These are phyloP conservation scores for Phellinidium pouzarii DNA, from an alignment of 1,284 basidiomycete genomes.

Conservation along the genomic window DNA sequence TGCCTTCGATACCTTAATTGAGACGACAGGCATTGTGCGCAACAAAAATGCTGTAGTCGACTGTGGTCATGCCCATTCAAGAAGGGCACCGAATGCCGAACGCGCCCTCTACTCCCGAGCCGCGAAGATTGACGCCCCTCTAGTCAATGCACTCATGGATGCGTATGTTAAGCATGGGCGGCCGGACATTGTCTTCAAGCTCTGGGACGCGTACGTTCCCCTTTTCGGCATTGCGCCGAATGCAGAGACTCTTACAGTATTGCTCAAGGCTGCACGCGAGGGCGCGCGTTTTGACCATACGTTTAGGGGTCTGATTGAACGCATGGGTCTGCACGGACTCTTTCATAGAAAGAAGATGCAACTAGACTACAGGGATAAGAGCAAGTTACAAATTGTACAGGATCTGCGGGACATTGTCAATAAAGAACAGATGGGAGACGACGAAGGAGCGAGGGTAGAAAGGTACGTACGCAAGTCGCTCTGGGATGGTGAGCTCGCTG, in stretches of 20 bases:
- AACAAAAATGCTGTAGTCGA: constrained; percentile 11
- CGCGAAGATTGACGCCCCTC: constrained; percentile 24
- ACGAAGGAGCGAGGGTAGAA: background rate
- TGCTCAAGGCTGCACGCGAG: constrained; percentile 53
- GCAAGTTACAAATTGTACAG: constrained; percentile 19
- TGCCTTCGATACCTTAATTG: constrained; percentile 44
- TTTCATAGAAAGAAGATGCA: background rate
- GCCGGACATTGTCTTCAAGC: constrained; percentile 51
- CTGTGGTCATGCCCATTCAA: background rate
- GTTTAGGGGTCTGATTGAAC: constrained; percentile 36
- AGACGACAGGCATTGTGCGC: constrained; percentile 29
- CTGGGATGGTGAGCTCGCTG: constrained; percentile 44
- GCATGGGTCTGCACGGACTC: constrained; percentile 22
- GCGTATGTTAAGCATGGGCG: constrained; percentile 41
- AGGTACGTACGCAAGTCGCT: constrained; percentile 26
- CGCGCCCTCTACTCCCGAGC: constrained; percentile 3
- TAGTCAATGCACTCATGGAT: constrained; percentile 51
- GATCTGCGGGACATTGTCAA: constrained; percentile 24
- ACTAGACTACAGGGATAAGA: background rate
- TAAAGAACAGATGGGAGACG: background rate
- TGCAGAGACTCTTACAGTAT: constrained; percentile 44
- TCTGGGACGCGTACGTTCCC: constrained; percentile 53
- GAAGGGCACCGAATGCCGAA: background rate
- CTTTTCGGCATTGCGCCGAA: constrained; percentile 53
- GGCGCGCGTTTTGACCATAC: constrained; percentile 45